Conservation (phyloP, 345 rosid genomes). For the Boechera divaricarpa region DNA sequence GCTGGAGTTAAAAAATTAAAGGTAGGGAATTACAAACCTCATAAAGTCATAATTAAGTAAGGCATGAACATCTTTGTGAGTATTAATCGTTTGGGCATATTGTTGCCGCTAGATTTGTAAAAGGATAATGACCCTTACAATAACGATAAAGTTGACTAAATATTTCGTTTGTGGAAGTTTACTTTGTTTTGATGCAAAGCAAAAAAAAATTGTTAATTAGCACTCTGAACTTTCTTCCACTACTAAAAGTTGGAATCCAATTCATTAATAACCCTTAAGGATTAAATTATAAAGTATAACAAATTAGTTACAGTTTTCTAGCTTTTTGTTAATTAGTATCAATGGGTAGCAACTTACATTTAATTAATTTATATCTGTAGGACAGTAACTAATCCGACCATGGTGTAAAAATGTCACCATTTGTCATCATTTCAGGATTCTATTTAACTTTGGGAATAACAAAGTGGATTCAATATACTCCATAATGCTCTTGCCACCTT, state of each 20-base stretch:
- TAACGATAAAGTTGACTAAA: neutral
- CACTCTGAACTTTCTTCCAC: conserved; percentile 21
- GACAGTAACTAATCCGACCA: conserved; percentile 28
- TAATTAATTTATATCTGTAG: neutral
- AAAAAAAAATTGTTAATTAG: neutral
- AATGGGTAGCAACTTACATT: conserved; percentile 26
- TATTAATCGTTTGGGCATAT: no score
- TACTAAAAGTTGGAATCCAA: conserved; percentile 35
- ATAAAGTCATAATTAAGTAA: no score
- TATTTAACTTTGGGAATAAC: neutral
- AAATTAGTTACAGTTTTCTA: conserved; percentile 9
- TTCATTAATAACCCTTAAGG: neutral
- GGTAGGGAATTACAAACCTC: no score
- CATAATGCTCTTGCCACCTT: conserved; percentile 20
- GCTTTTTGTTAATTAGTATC: neutral
- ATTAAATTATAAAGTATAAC: neutral
- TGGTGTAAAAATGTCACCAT: conserved; percentile 7
- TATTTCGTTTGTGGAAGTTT: neutral
- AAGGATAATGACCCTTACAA: neutral
- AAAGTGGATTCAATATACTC: conserved; percentile 22
- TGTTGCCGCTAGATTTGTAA: no score
- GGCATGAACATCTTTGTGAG: no score
- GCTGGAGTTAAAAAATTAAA: no score
- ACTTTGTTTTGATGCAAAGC: neutral
- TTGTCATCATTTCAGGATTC: conserved; percentile 22